A percentile compares a stretch with the other conserved stretches of the same genome.
Conservation (phyloP, 2,329 filamentous ascomycete genomes). For the Fusarium nodosum region DNA sequence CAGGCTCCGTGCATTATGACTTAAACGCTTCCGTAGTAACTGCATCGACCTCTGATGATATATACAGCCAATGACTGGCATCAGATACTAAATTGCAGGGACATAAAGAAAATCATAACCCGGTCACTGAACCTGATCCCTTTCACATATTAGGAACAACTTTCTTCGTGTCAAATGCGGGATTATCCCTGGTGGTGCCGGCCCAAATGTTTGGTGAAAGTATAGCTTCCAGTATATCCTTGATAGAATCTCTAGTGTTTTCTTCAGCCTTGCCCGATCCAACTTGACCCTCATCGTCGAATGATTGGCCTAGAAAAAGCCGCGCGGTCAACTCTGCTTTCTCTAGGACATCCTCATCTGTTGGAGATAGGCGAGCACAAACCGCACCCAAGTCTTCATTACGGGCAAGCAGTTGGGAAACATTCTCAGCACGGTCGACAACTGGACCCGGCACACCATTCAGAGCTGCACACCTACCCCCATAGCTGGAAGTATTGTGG, state of each 20-base stretch:
- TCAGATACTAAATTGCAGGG: not conserved
- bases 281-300: slow-evolving; percentile 19
- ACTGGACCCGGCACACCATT: slow-evolving; percentile 84
- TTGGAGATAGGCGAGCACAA: slow-evolving; percentile 75
- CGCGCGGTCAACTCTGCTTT: slow-evolving; percentile 74
- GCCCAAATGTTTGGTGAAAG: slow-evolving; percentile 18
- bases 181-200: not conserved
- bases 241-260: slow-evolving; percentile 13
- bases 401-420: slow-evolving; percentile 75
- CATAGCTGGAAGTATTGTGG: slow-evolving; percentile 84
- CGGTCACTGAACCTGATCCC: not conserved
- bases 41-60: not conserved
- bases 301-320: slow-evolving; percentile 62
- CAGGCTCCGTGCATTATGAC: not conserved
- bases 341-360: slow-evolving; percentile 75
- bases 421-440: slow-evolving; percentile 79
- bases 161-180: not conserved
- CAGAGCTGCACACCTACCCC: slow-evolving; percentile 85
- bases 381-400: slow-evolving; percentile 82
- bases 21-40: not conserved
- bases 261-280: not conserved
- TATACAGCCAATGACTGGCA: not conserved
- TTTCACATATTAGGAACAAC: not conserved
- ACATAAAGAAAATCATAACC: not conserved
- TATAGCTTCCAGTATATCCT: slow-evolving; percentile 37